These are phyloP conservation scores for Astraeus odoratus DNA, from an alignment of 768 basidiomycete species.

Conservation along the genomic window DNA sequence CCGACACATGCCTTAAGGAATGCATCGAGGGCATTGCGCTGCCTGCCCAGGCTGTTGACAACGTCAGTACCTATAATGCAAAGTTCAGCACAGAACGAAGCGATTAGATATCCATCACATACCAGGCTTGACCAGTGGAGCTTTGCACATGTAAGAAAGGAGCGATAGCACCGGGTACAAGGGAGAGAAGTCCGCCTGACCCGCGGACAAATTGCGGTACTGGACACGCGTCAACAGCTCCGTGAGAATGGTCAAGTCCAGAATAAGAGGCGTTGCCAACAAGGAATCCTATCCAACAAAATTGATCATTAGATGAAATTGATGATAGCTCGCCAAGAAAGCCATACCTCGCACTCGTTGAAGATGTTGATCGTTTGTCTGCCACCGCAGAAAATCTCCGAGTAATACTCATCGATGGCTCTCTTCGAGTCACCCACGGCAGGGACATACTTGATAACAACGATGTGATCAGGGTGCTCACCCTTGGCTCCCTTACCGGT, in stretches of 20 bases:
- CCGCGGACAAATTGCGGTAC: conserved; percentile 57
- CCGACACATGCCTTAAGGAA: conserved; percentile 96
- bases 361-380: conserved; percentile 93
- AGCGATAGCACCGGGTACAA: conserved; percentile 90
- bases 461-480: conserved; percentile 95
- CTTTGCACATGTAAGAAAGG: conserved; percentile 96
- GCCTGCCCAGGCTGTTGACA: conserved; percentile 91
- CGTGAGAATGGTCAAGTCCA: conserved; percentile 88
- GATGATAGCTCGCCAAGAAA: not conserved
- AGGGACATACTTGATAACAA: conserved; percentile 96
- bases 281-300: conserved; percentile 66
- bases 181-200: conserved; percentile 61
- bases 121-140: conserved; percentile 91
- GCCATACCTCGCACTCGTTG: conserved; percentile 88
- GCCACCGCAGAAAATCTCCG: conserved; percentile 96
- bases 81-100: conserved; percentile 1
- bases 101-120: not conserved
- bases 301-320: conserved; percentile 6
- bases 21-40: conserved; percentile 87
- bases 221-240: conserved; percentile 91
- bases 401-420: conserved; percentile 99
- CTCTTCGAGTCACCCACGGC: conserved; percentile 97
- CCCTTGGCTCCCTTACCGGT: conserved; percentile 66
- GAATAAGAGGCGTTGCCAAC: conserved; percentile 90
- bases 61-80: conserved; percentile 62